Evolutionary conservation across 2,329 filamentous ascomycete genomes (phyloP), one percentile per base, ranked within the genome.

Genomic region (Calonectria pauciramosa): DNA sequence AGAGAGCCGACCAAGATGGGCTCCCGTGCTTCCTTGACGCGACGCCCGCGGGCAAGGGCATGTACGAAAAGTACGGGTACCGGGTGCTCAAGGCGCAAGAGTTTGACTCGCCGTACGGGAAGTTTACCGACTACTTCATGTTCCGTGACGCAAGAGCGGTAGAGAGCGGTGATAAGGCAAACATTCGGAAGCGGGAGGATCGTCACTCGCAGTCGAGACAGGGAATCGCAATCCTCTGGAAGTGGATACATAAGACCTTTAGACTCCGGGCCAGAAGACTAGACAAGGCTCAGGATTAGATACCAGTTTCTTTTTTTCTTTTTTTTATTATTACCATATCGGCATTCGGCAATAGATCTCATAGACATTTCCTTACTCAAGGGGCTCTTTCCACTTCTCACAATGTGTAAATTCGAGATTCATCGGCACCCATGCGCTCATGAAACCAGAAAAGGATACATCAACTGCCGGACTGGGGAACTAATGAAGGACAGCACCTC

Each of bases 21-120:
- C 75, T 83, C 18, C 86, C 87, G 56, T 84, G 86, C 13, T 91
- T 88, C 79, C 80, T 91, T 1, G 89, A 91, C 73, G 87, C 89
- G 11, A 90, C 89, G 59, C 85, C 84, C 0, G 85, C 84, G 20
- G 90, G 88, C 3, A 86, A 83, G 72, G 84, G 82, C 0, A 68
- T 90, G 23, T 91, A 91, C 82, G 80, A 85, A 72, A 87, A 85
- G 75, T 84, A 87, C 77, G 90, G 89, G 4, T 91, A 89, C 76
- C 78, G 80, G 68, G 80, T 83, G 10, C 73, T 88, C 20, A 86
- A 85, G 3, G 81, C 83, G 54, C 66, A 87, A 18, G 63, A 63
- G 34, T 80, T 89, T 59, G 69, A 72, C 66, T 78, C 81, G 54
- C 82, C 86, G n/a, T 81, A 82, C 10, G 81, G 80, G 0, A 73